Conservation (phyloP, 1,284 basidiomycete species). For the Boletus calvinii region DNA sequence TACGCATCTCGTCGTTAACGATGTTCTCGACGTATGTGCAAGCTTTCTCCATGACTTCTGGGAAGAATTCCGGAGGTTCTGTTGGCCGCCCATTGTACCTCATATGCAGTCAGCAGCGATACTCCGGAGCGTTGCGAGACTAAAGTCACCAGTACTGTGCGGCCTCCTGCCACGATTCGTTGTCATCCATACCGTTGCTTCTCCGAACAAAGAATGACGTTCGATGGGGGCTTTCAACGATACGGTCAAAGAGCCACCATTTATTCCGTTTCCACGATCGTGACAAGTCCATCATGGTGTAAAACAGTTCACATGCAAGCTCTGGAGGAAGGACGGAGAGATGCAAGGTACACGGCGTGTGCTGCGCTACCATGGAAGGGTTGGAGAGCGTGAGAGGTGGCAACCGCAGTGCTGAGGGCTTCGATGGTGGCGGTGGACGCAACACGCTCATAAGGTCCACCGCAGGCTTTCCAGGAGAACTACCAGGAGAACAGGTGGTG, state of each 20-base stretch:
- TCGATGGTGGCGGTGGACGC: slow-evolving; percentile 47
- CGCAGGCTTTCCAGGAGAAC: slow-evolving; percentile 31
- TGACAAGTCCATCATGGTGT: slow-evolving; percentile 64
- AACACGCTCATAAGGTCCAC: slow-evolving; percentile 57
- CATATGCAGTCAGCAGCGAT: slow-evolving; percentile 17
- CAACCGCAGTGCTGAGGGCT: slow-evolving; percentile 40
- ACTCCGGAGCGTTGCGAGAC: neutral
- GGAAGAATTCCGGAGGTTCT: slow-evolving; percentile 59
- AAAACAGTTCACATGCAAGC: slow-evolving; percentile 69
- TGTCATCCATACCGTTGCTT: slow-evolving; percentile 41
- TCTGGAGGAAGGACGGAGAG: slow-evolving; percentile 65
- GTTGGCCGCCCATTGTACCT: slow-evolving; percentile 80
- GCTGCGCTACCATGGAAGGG: slow-evolving; percentile 60
- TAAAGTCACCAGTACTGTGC: slow-evolving; percentile 61
- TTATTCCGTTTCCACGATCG: slow-evolving; percentile 69
- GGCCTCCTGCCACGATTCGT: slow-evolving; percentile 58
- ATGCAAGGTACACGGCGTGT: slow-evolving; percentile 78
- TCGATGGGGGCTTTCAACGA: slow-evolving; percentile 83
- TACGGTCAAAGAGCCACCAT: slow-evolving; percentile 81
- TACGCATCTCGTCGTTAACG: slow-evolving; percentile 73
- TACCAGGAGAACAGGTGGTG: slow-evolving; percentile 15
- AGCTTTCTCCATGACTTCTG: slow-evolving; percentile 74
- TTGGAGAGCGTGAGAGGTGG: slow-evolving; percentile 56
- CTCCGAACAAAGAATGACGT: slow-evolving; percentile 73
- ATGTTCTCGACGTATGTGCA: slow-evolving; percentile 73